Evolutionary conservation across 2,329 filamentous ascomycete genomes (phyloP), one percentile per base, ranked within the genome.

Genomic region (Aspergillus fijiensis): DNA sequence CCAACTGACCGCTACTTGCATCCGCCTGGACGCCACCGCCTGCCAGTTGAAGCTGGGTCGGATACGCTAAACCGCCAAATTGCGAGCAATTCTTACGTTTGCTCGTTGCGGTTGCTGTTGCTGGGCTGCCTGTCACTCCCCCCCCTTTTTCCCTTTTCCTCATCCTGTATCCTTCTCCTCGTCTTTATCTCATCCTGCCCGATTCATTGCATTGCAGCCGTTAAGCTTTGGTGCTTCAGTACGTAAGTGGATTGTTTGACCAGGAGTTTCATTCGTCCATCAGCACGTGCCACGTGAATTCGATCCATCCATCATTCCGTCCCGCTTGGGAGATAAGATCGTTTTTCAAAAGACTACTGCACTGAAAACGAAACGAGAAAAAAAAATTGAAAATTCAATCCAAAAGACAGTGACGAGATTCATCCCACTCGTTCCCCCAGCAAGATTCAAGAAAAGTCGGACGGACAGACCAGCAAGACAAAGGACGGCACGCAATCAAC

Each of bases 291-390:
- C 63, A 62, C 64, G 61, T 60, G 59, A 63, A 61, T 56, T 31
- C 49, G 48, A 53, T 53, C 53, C 52, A 51, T 51, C 35, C 58
- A 56, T 56, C 53, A 33, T 42, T 54, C 61, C 58, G 47, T 60
- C 61, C 59, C 62, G 60, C 63, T 55, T 49, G 57, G 10, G 51
- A 63, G 65, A 67, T 67, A 67, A 67, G 64, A 63, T 53, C 59
- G 55, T 57, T 48, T 39, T 51, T 49, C 51, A 50, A 10, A 25
- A 29, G 27, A 11, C 49, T 47, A 4, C 39, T 29, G 45, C 21
- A n/a, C 35, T 33, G 33, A 49, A 31, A 45, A 51, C 7, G 42
- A 49, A 45, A 55, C 10, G 48, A 51, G 49, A 49, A 55, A 21
- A 51, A 45, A 49, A 57, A 61, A 57, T 49, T 52, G 54, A 54